phyloP scores from a whole-genome alignment of 441 rosid species.

The Sinapis alba region DNA sequence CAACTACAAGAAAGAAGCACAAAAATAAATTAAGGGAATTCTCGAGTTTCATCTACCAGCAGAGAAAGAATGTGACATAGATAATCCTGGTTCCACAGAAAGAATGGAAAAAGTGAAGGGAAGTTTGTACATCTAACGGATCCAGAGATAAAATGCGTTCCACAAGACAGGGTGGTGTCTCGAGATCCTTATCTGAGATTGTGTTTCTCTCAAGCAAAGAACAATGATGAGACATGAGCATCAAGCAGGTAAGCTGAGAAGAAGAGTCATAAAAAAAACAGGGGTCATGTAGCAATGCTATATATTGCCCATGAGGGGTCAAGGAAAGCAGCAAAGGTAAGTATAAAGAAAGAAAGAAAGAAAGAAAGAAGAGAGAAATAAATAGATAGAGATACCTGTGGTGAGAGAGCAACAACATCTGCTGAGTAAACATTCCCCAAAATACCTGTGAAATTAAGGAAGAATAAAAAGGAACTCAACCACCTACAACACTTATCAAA shows the following conservation, averaged over 20 bases:
- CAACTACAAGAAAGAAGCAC: slow-evolving; percentile 50
- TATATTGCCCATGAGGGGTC: neutral
- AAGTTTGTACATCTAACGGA: slow-evolving; percentile 64
- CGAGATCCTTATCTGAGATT: slow-evolving; percentile 56
- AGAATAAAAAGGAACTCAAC: slow-evolving; percentile 24
- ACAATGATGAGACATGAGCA: slow-evolving; percentile 63
- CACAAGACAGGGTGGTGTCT: slow-evolving; percentile 50
- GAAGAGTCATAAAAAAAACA: neutral
- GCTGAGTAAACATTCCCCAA: slow-evolving; percentile 57
- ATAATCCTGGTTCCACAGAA: neutral
- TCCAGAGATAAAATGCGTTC: slow-evolving; percentile 79
- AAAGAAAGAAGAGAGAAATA: neutral
- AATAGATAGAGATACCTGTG: slow-evolving; percentile 58
- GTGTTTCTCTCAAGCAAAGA: slow-evolving; percentile 62
- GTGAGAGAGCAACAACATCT: slow-evolving; percentile 64
- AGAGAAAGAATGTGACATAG: neutral
- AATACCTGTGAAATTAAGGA: slow-evolving; percentile 47
- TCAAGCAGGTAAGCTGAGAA: slow-evolving; percentile 72
- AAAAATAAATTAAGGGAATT: neutral
- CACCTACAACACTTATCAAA: neutral
- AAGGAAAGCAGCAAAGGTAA: slow-evolving; percentile 11
- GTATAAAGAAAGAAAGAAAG: neutral
- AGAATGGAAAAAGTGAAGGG: neutral
- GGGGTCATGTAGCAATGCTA: neutral
- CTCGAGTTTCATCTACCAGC: neutral